Evolutionary conservation across 2,329 filamentous ascomycete genomes (phyloP).

Genomic region (Cercospora beticola): DNA sequence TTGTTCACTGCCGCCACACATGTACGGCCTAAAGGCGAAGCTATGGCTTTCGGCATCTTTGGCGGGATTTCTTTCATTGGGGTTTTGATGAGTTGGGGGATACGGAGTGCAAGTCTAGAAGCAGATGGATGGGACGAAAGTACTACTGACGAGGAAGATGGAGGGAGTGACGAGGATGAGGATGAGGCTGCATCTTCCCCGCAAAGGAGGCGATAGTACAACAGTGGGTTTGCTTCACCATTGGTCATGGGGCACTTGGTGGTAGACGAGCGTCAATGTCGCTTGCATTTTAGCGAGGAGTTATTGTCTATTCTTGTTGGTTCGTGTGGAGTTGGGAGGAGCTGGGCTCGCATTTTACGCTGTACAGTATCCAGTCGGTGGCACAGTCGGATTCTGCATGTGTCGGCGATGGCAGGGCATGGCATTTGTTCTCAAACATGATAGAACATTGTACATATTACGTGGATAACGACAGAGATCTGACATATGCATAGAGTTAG

Average conservation of each 20-base stretch:
- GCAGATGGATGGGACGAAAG: slow-evolving; percentile 56
- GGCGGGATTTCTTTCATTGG: slow-evolving; percentile 78
- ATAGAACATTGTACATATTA: not conserved
- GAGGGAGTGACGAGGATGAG: slow-evolving; percentile 9
- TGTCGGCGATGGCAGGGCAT: not conserved
- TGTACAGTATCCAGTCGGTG: not conserved
- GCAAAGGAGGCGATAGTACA: slow-evolving; percentile 3
- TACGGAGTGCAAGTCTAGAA: slow-evolving; percentile 63
- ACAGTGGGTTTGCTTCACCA: not conserved
- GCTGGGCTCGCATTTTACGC: not conserved
- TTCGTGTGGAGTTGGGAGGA: not conserved
- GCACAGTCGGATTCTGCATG: not conserved
- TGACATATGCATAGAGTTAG: not conserved
- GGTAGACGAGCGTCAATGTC: not conserved
- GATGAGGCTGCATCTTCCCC: slow-evolving; percentile 18
- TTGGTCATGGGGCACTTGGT: not conserved
- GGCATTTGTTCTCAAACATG: not conserved
- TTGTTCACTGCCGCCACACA: slow-evolving; percentile 77
- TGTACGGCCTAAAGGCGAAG: slow-evolving; percentile 77
- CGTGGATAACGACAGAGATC: not conserved
- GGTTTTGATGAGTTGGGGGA: slow-evolving; percentile 75
- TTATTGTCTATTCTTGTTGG: not conserved
- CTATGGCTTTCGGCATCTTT: slow-evolving; percentile 82
- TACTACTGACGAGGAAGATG: slow-evolving; percentile 47
- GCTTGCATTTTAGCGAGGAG: not conserved